Evolutionary conservation across 768 basidiomycete species (phyloP), one percentile per base, ranked within the genome.

Genomic region (Mycena pura): DNA sequence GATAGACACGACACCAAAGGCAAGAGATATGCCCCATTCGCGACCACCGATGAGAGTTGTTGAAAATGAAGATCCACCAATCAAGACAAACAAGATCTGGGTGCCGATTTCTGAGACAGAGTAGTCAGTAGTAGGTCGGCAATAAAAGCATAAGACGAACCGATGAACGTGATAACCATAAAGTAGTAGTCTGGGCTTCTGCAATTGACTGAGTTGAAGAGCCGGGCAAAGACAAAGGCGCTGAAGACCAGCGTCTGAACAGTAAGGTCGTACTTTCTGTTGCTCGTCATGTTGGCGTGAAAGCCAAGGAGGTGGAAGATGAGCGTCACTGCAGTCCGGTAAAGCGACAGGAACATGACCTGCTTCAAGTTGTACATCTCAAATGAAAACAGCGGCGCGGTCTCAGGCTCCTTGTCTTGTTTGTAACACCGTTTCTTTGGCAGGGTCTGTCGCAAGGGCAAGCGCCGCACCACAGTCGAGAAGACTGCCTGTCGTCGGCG

Each of bases 291-390:
- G 43, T 78, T 67, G 29, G 78, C 76, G 29, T 73, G 57, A 19
- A 79, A 68, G 14, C 96, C 95, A 24, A 82, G 79, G 77, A 96
- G 99, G 73, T 99, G 95, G 79, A 99, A 91, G 50, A 97, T 71
- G 31, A 99, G 85, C 39, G 89, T 92, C 72, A 96, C 77, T 60
- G 78, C 73, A 67, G 90, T 91, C 74, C 98, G 95, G 73, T 95
- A 99, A 0, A 84, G 69, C 0, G 96, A 93, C 74, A 99, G 97
- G 57, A 91, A 83, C 48, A 94, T 54, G 57, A 99, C 98, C 82
- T 95, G 94, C 81, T 96, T n/a, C n/a, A n/a, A n/a, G n/a, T n/a
- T 98, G 83, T 95, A 89, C 97, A 99, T 99, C 69, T 97, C 83
- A 49, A 91, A 87, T 14, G 87, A 86, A 81, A 99, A 96, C 48